phyloP scores from a whole-genome alignment of 768 basidiomycete species.

The Sarcomyxa edulis region DNA sequence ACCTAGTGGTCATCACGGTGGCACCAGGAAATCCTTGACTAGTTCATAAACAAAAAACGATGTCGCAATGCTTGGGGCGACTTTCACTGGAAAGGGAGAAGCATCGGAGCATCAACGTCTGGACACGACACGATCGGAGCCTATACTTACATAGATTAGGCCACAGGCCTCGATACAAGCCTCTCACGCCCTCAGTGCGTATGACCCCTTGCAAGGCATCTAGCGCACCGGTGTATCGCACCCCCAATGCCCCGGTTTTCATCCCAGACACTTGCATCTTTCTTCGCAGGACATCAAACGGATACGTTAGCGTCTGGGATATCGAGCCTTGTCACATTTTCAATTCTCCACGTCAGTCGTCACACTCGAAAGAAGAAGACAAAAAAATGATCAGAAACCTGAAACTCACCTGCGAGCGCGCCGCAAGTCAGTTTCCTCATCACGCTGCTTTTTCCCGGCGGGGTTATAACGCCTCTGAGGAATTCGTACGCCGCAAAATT shows the following conservation, averaged over 20 bases:
- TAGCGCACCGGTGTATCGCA: slow-evolving; percentile 76
- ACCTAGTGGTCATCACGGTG: slow-evolving; percentile 15
- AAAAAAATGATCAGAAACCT: too few relatives aligned
- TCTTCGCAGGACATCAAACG: slow-evolving; percentile 89
- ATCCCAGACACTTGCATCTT: slow-evolving; percentile 96
- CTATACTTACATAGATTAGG: slow-evolving; percentile 72
- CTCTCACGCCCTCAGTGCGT: slow-evolving; percentile 65
- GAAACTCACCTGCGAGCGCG: slow-evolving; percentile 73
- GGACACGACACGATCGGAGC: slow-evolving; percentile 6
- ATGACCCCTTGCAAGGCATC: slow-evolving; percentile 72
- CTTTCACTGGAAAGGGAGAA: slow-evolving; percentile 60
- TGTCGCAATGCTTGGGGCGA: slow-evolving; percentile 86
- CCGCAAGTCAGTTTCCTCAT: slow-evolving; percentile 77
- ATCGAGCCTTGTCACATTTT: slow-evolving; percentile 55
- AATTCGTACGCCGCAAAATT: slow-evolving; percentile 96
- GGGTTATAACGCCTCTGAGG: slow-evolving; percentile 67
- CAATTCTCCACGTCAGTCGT: background rate
- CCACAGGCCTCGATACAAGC: slow-evolving; percentile 85
- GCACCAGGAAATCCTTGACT: slow-evolving; percentile 34
- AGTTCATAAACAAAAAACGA: slow-evolving; percentile 83
- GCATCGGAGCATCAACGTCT: slow-evolving; percentile 7
- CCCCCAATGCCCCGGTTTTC: slow-evolving; percentile 47
- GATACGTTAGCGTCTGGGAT: slow-evolving; percentile 92
- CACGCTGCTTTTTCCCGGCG: slow-evolving; percentile 71
- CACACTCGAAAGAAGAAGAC: background rate